Evolutionary conservation across 768 basidiomycete species (phyloP), one percentile per base, ranked within the genome.

Genomic region (Crucibulum laeve): DNA sequence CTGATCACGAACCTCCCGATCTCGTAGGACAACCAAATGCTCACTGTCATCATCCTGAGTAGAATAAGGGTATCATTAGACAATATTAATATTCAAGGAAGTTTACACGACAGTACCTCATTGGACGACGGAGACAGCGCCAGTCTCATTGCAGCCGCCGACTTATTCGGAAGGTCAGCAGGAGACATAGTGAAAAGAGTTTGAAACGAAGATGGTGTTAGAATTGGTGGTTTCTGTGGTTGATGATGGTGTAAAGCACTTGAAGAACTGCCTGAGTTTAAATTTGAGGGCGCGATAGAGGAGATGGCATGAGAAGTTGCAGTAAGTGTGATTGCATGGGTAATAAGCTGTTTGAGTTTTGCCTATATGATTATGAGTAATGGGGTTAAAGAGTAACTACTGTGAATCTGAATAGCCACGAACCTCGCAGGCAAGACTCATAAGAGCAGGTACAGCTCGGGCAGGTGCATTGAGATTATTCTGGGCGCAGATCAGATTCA

Each of bases 321-420:
- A 2, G 87, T 89, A 7, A 90, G 67, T 2, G 87, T 83, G 23
- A 91, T 61, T 4, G 88, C 86, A 52, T 86, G 86, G 1, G 83
- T 87, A 50, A 91, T 84, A 21, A 91, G 76, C 45, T 90, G 85
- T 56, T 91, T 91, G 3, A 91, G 71, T 57, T 88, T 87, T 14
- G 85, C 85, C 87, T 89, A 48, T 37, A 13, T 25, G 28, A 2
- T 22, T n/a, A n/a, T n/a, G n/a, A n/a, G 34, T 19, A 45, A 24
- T 45, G 17, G 38, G 24, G 44, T 44, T 28, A 36, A 41, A 33
- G 6, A 17, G 44, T 18, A 40, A 13, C 1, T 25, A 10, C 4
- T n/a, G 23, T 48, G 18, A n/a, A 10, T 40, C 38, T 22, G 17
- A n/a, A 25, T 26, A n/a, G 8, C 11, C 5, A 58, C 67, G 7